Base-by-base conservation (phyloP, 208 protist genomes). In the Trypanosomatidae sp. region DNA sequence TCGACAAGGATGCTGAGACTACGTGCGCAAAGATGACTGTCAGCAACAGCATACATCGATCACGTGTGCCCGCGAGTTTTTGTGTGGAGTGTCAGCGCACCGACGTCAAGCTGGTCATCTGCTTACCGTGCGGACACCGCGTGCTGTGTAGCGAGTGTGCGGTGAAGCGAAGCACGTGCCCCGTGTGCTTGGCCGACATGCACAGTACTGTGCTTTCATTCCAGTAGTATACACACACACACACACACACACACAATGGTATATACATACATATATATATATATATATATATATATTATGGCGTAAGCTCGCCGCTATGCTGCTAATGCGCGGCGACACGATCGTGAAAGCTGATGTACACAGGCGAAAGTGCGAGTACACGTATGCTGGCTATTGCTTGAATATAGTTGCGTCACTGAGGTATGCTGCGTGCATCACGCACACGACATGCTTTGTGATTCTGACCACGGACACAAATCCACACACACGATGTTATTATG, bases 71-170 rank as follows among this genome's bases (percentile, higher is more conserved):
- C n/a, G n/a, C n/a, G n/a, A n/a, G n/a, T n/a, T 41, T 45, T 8
- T 76, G 67, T 28, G 33, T 71, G 0, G 67, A 76, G 33, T 76
- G 67, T 26, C 52, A 48, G n/a, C 54, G 56, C 16, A 50, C 15
- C 8, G 60, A 61, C 27, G 27, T 22, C n/a, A 58, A 62, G 28
- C 54, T 91, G 1, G 54, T 83, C 3, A 61, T 91, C 13, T 60
- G 61, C 19, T 23, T 71, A 1, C 85, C 85, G 3, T 94, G 85
- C 35, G 80, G 85, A 15, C 85, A 94, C 54, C 66, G 73, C 18
- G 66, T 81, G n/a, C 32, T 94, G 28, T 94, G 85, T 51, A 50
- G 48, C 20, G 33, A 38, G 13, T 94, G 85, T 41, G 55, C 62
- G n/a, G 55, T 47, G 38, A 51, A 53, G 21, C 71, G 64, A 11